Percentiles rank a stretch among this genome's conserved stretches.
phyloP scores from a whole-genome alignment of 345 rosid genomes.

The Luvunga scandens region DNA sequence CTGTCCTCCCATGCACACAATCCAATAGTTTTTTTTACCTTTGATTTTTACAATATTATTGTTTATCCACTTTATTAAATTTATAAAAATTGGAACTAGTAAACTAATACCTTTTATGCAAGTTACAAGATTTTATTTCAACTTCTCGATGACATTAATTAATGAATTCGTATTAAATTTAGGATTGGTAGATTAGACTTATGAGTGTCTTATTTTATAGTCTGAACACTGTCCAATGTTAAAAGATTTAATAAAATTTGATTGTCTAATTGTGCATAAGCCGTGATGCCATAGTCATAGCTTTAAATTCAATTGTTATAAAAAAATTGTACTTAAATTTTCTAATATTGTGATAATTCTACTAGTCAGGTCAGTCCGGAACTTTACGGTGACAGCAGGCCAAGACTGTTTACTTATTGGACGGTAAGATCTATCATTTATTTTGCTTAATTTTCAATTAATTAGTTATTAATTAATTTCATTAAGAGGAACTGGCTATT shows the following conservation, averaged over 20 bases:
- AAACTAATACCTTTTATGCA: not conserved
- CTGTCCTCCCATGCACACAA: conserved; percentile 21
- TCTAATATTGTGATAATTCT: conserved; percentile 61
- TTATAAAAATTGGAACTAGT: not conserved
- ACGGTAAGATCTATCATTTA: conserved; percentile 51
- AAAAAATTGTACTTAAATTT: not conserved
- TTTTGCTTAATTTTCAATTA: not conserved
- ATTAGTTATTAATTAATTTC: not conserved
- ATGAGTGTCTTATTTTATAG: no score
- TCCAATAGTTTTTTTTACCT: not conserved
- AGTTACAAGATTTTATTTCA: not conserved
- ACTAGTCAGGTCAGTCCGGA: conserved; percentile 99
- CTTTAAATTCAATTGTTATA: no score
- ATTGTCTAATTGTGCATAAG: no score
- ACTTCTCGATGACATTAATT: not conserved
- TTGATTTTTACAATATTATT: not conserved
- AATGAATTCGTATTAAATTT: not conserved
- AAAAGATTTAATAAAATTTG: no score
- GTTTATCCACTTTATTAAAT: not conserved
- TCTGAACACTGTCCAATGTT: no score
- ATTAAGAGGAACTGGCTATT: not conserved
- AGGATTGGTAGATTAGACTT: no score
- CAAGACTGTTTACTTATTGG: conserved; percentile 97
- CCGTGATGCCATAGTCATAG: no score
- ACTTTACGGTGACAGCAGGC: conserved; percentile 96